Evolutionary conservation across 2,329 filamentous ascomycete genomes (phyloP), one percentile per base, ranked within the genome.

Genomic region (Cladobotryum protrusum): DNA sequence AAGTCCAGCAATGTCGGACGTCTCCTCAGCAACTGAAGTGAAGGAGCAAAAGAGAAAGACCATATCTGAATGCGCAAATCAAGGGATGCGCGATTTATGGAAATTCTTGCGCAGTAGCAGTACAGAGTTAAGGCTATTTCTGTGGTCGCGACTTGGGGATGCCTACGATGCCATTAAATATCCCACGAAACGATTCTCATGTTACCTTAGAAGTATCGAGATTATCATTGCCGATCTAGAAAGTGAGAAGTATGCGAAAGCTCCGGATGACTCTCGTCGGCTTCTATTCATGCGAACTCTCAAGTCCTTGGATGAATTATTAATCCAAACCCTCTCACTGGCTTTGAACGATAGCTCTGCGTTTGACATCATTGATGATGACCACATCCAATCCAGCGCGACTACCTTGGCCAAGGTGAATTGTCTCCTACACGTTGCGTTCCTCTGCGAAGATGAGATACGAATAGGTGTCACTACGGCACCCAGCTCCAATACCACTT

Each of bases 71-170:
- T 76, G 71, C 37, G 75, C 76, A 43, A 73, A 70, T 37, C 75
- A 81, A 59, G 77, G 81, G 19, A 72, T 90, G 15, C 78, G 81
- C 43, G 89, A 96, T 61, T 82, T 99, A 63, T 86, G 87, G 69
- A 88, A 87, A 50, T 97, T 97, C 56, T 74, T 99, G 3, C 78
- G 86, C 47, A 83, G 81, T 43, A 91, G 89, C 40, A 89, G 86
- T 61, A 86, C 90, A 1, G 89, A 91, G 47, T 72, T 97, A 45
- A 83, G 89, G 34, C 72, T 97, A 1, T 90, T 93, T 56, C 74
- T 99, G 1, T 99, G 93, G 93, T 85, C 87, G 54, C 83, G 89
- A 45, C 77, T 99, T n/a, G 85, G 89, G 35, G 87, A 93, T 56
- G 92, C 93, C 0, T 99, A 99, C 61, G 78, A 83, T 47, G 81